phyloP scores from a whole-genome alignment of 2,329 filamentous ascomycete species.

The Basipetospora chlamydospora region DNA sequence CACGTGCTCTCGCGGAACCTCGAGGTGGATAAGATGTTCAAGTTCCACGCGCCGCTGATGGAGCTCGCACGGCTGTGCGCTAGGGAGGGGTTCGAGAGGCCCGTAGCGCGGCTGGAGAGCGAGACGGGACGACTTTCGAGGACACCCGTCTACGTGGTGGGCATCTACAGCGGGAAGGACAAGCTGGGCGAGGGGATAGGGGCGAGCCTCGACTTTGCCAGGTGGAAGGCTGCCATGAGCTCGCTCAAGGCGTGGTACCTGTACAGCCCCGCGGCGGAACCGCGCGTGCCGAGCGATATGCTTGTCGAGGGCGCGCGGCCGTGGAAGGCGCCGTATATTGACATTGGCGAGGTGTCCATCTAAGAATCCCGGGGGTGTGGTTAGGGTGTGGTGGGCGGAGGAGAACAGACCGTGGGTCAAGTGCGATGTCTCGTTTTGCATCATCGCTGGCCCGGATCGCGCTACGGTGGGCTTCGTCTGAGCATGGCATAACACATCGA shows the following conservation, averaged over 20 bases:
- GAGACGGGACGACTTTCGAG: constrained; percentile 79
- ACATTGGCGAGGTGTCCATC: constrained; percentile 52
- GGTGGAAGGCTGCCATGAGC: constrained; percentile 66
- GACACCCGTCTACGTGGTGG: constrained; percentile 84
- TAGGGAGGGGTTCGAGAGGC: constrained; percentile 76
- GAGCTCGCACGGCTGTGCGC: constrained; percentile 75
- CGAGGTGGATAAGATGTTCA: constrained; percentile 63
- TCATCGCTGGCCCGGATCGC: too few species aligned
- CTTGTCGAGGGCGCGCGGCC: constrained; percentile 43
- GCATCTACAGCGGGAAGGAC: constrained; percentile 81
- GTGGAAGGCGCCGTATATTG: constrained; percentile 55
- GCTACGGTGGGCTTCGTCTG: too few species aligned
- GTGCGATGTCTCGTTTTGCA: too few species aligned
- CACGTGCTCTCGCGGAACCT: constrained; percentile 74
- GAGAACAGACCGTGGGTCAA: too few species aligned
- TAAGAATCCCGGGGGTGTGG: background rate
- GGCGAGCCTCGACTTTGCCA: constrained; percentile 60
- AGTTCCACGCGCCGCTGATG: constrained; percentile 68
- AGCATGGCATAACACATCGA: too few species aligned
- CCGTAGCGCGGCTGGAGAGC: constrained; percentile 72
- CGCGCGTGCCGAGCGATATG: constrained; percentile 56
- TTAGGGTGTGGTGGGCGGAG: background rate
- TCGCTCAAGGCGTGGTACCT: constrained; percentile 92
- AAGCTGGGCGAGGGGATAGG: constrained; percentile 87
- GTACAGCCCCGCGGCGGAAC: constrained; percentile 61